Base-by-base conservation (phyloP, 768 basidiomycete genomes). In the Goffeauzyma gilvescens region DNA sequence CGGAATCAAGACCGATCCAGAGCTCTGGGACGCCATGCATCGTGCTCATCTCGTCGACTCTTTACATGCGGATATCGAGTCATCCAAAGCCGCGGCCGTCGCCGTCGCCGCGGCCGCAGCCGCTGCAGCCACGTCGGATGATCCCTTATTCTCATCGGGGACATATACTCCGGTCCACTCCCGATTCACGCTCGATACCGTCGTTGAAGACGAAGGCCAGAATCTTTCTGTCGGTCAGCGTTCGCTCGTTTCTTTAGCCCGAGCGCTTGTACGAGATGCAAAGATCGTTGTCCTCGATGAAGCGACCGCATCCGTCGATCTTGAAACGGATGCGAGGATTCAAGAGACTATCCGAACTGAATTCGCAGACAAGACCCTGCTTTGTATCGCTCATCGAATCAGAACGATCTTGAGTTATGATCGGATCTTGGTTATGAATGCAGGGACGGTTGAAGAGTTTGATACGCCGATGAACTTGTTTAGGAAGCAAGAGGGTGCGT, bases 321-420 rank as follows among this genome's bases (percentile, higher is more conserved):
- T 85, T 54, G 83, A 82, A 63, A 89, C 84, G 0, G 87, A 93
- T 65, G 68, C 75, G 45, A 82, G 81, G 59, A 86, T 96, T 46
- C 87, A 93, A 58, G 72, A 80, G 49, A 90, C 87, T 5, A 90
- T 95, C 49, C 72, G 81, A 1, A 68, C 69, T 37, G 82, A 90
- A 66, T 95, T 90, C 67, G 66, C 71, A 32, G 78, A 85, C 59
- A 75, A 78, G 50, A 90, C 87, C 0, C 73, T 89, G 42, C 64
- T 89, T 13, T 85, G 81, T 62, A 87, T 89, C 48, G 81, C 81
- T 47, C 83, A 90, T 62, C 79, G 87, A 20, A 65, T 90, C 39
- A 72, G 76, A 33, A 90, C 87, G 2, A 86, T 90, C 54, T 76
- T 87, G 48, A 71, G 74, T 10, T 89, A 87, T 54, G 84, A 95